phyloP scores from a whole-genome alignment of 2,329 filamentous ascomycete species.

The Penicillium sp. region DNA sequence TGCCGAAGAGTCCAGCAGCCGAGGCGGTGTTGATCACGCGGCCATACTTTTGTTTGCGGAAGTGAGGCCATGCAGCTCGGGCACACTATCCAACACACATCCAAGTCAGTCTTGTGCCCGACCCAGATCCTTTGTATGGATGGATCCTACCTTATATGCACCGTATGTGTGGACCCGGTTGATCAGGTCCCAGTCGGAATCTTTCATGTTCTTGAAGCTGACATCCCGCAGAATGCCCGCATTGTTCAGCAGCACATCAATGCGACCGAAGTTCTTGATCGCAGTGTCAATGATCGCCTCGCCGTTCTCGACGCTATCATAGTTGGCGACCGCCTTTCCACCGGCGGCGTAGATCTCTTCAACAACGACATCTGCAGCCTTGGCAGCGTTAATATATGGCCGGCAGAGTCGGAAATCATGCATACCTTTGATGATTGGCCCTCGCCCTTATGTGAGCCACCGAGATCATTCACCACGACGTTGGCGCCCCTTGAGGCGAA shows the following conservation, averaged over 20 bases:
- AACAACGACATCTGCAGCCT: constrained; percentile 58
- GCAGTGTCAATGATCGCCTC: constrained; percentile 80
- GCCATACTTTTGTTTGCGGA: constrained; percentile 98
- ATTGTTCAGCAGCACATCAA: constrained; percentile 97
- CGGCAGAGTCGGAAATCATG: constrained; percentile 28
- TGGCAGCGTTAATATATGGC: constrained; percentile 37
- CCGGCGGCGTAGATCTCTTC: constrained; percentile 67
- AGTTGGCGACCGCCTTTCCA: constrained; percentile 96
- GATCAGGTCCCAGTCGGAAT: constrained; percentile 94
- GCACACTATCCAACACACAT: constrained; percentile 57
- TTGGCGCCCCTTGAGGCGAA: constrained; percentile 89
- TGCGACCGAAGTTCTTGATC: constrained; percentile 57
- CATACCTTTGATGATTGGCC: constrained; percentile 78
- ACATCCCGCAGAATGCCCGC: constrained; percentile 92
- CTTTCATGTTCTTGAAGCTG: constrained; percentile 98
- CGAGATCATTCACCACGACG: constrained; percentile 95
- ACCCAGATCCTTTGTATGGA: background rate
- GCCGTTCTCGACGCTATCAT: constrained; percentile 78
- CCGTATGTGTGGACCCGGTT: constrained; percentile 89
- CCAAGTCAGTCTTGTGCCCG: constrained; percentile 18
- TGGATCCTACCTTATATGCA: constrained; percentile 70
- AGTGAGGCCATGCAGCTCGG: constrained; percentile 92
- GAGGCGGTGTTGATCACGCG: constrained; percentile 95
- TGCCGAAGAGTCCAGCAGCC: constrained; percentile 92
- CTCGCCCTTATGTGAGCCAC: constrained; percentile 89